These are phyloP conservation scores for Nasturtium officinale DNA, from an alignment of 345 rosid genomes.

Conservation along the genomic window DNA sequence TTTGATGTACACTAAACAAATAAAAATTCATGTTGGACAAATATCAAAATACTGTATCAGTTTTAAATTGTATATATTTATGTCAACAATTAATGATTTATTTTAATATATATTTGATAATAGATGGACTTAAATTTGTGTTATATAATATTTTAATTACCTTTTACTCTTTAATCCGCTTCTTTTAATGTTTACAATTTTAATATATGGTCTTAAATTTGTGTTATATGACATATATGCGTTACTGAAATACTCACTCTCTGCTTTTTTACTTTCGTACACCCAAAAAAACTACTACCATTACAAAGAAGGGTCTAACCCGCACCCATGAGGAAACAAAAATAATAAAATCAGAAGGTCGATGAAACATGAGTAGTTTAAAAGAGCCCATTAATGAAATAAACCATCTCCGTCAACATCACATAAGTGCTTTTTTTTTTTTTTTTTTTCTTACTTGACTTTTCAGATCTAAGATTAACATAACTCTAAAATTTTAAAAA, in stretches of 20 bases:
- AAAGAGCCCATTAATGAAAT: constrained; percentile 17
- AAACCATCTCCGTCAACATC: constrained; percentile 31
- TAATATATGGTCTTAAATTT: no score
- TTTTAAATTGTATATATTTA: no score
- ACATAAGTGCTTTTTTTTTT: constrained; percentile 2
- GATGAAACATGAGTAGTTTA: constrained; percentile 25
- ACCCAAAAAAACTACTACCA: neutral
- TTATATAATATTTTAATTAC: no score
- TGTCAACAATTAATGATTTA: no score
- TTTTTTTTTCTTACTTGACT: neutral
- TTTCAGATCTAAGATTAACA: constrained; percentile 38
- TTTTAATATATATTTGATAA: no score
- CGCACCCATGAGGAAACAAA: neutral
- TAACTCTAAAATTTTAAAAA: constrained; percentile 5
- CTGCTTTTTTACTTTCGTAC: neutral
- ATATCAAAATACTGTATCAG: no score
- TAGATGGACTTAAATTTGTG: no score
- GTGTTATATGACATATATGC: no score
- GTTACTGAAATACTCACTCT: constrained; percentile 32
- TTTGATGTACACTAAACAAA: no score
- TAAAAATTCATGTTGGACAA: no score
- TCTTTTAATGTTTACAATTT: no score
- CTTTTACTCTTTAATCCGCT: no score
- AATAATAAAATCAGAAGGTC: neutral
- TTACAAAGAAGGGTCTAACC: constrained; percentile 11